Percentiles rank a stretch among this genome's conserved stretches.
Conservation (phyloP, 2,329 filamentous ascomycete species). For the Ramularia endophylla region DNA sequence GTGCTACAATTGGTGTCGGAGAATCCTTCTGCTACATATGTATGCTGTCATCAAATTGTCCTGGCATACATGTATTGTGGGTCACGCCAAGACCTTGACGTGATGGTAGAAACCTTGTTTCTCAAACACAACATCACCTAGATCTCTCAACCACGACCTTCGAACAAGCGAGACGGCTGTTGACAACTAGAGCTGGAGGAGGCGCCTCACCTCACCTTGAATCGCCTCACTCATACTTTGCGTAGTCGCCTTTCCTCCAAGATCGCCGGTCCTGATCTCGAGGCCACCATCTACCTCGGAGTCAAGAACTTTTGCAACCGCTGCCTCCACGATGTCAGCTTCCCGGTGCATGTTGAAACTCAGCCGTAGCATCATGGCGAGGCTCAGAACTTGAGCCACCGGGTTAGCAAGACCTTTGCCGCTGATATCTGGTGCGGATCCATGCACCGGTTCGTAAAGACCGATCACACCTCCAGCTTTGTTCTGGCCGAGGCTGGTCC, state of each 20-base stretch:
- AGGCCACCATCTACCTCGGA: conserved; percentile 48
- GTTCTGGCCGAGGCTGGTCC: conserved; percentile 23
- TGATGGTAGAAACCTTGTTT: too few species aligned
- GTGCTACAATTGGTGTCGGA: too few species aligned
- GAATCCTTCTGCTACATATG: too few species aligned
- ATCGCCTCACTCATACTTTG: conserved; percentile 40
- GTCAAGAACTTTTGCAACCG: conserved; percentile 48
- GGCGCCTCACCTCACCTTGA: conserved; percentile 23
- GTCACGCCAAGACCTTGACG: too few species aligned
- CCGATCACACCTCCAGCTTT: conserved; percentile 38
- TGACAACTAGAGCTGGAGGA: conserved; percentile 14
- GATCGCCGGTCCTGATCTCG: conserved; percentile 48
- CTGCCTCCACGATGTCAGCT: conserved; percentile 43
- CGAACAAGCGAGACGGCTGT: too few species aligned
- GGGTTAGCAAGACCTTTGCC: conserved; percentile 31
- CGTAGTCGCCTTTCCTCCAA: conserved; percentile 44
- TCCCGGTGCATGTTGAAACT: conserved; percentile 29
- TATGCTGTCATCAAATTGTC: too few species aligned
- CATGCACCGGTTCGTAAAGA: conserved; percentile 31
- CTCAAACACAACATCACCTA: too few species aligned
- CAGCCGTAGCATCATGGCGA: conserved; percentile 33
- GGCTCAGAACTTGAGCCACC: conserved; percentile 27
- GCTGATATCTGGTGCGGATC: conserved; percentile 30
- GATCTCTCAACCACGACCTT: too few species aligned
- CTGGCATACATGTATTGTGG: too few species aligned